Base-by-base conservation (phyloP, 1,284 basidiomycete genomes). In the Tylopilus sp. region DNA sequence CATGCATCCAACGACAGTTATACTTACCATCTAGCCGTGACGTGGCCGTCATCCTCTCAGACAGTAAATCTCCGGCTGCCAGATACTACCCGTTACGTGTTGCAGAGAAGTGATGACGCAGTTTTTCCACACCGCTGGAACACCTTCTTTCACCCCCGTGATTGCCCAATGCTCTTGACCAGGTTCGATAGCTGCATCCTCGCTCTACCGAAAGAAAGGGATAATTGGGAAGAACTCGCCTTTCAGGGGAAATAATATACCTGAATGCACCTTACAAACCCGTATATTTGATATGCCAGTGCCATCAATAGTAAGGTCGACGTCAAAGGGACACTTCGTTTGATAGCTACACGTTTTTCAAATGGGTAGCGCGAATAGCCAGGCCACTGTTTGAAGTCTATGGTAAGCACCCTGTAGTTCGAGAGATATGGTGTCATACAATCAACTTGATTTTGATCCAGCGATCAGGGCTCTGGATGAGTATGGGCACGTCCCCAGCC, bases 31-130 rank as follows among this genome's bases (percentile, higher is more conserved):
- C 35, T 13, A 33, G 43, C 37, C 36, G 33, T 28, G 60, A 60
- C 8, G 49, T 56, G 57, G 62, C 1, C 31, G 19, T 58, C 38
- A 58, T 43, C 12, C 43, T 49, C 42, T 59, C 19, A n/a, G 51
- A 45, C 37, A 56, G 48, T 61, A 71, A 34, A 76, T 57, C 44
- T 74, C 73, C 19, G 70, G 63, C 46, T 74, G 71, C 72, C 74
- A 76, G 31, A 61, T 59, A 21, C 67, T 60, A 13, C 71, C 71
- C 15, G 63, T 68, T 42, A 61, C 58, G 49, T 76, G 75, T 7
- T 66, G 55, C 40, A 76, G 50, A 28, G 61, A 57, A 39, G 67
- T 69, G 49, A 75, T 64, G 42, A 71, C 57, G 8, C 71, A 55
- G 33, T 68, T 59, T 33, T 58, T 52, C 66, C 66, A 64, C 19